Evolutionary conservation across 2,329 filamentous ascomycete species (phyloP), one percentile per base, ranked within the genome.

Genomic region (Penicillium sp.): DNA sequence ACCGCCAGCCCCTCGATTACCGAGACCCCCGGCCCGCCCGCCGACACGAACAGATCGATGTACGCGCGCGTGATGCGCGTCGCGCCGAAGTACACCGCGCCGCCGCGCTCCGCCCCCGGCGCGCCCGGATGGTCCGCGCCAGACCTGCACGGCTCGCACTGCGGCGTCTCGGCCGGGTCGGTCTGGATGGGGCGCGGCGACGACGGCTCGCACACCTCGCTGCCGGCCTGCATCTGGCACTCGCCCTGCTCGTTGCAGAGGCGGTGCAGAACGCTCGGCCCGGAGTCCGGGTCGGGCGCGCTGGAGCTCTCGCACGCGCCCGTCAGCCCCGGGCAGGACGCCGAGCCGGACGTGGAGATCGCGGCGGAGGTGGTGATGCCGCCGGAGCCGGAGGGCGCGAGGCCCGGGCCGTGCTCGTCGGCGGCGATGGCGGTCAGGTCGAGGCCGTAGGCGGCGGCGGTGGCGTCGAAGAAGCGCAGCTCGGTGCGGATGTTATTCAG

Each of bases 1-100:
- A 86, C 74, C 2, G 87, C 76, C 46, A 87, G 71, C 4, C 81
- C 83, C 58, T 88, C 83, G 2, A 89, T 65, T 56, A 86, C 58
- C 1, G 65, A 73, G 2, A 70, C 68, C 6, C 69, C 71, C 0
- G 73, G 65, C 35, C 72, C 72, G 9, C 77, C 71, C 3, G 73
- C 74, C n/a, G 71, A 74, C 40, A 80, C 76, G 4, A 86, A 76
- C 14, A 80, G 63, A 56, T 80, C 77, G n/a, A 78, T 66, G 50
- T 79, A 74, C 5, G 72, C 74, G 35, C 71, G 68, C 0, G 77
- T 80, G 26, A 76, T 72, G 3, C 67, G 67, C 3, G 64, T 71
- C 3, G 65, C 54, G 3, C 48, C 47, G 39, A 67, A 64, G 7
- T 62, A 60, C 6, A 53, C 36, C 10, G 50, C 41, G 1, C 41